Evolutionary conservation across 192 early-diverging fungal genomes (phyloP), one percentile per base, ranked within the genome.

Genomic region (Backusella luteola): DNA sequence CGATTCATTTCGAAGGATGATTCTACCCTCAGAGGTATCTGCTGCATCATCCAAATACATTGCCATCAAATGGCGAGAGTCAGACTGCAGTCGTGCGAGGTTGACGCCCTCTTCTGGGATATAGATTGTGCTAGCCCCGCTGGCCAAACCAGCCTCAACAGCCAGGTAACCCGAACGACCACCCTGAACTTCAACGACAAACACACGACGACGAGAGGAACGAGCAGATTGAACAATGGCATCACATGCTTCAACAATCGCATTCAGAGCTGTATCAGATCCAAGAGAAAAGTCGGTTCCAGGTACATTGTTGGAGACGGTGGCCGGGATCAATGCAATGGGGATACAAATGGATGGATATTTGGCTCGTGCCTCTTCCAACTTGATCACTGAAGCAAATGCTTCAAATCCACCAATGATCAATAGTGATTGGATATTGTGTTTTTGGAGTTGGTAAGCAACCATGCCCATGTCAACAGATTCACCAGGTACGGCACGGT

Each of bases 321-420:
- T 99, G n/a, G 97, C 97, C 4, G 97, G 96, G 6, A 99, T 86
- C 66, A 93, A 89, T 19, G 92, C 90, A 86, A 98, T 96, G 1
- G 97, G 97, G 76, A 99, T 99, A 78, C 94, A 94, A 79, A 99
- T 91, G 1, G 95, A 93, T 46, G 97, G 97, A 82, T 96, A 99
- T 75, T 92, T 84, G 4, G 74, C 17, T 49, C 97, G 87, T 67
- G 89, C 90, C 19, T 89, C 84, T 74, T 90, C 87, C 81, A 99
- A 84, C 66, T 90, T 86, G 8, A 95, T 74, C 42, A 94, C 85
- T 1, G 93, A 85, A n/a, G 90, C 93, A 83, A 89, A 97, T 1
- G 92, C 97, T 82, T 99, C 97, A 77, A 99, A 99, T 3, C 97
- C 97, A 77, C 97, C 97, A 63, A 99, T 85, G 21, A 99, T 80